Base-by-base conservation (phyloP, 805 yeast genomes). In the Schwanniomyces vanrijiae region DNA sequence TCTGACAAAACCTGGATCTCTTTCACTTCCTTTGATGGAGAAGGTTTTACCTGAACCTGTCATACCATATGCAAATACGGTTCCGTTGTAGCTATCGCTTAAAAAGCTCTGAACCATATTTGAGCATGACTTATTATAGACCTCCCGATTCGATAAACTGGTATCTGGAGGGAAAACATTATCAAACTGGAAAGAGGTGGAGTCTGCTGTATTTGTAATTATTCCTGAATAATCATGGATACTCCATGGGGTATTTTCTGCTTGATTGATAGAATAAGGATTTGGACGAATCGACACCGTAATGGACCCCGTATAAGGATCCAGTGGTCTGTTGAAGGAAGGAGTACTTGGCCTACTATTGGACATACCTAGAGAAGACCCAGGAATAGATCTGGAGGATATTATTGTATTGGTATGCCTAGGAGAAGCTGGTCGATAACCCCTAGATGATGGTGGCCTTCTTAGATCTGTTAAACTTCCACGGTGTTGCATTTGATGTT, bases 61-160 rank as follows among this genome's bases (percentile, higher is more conserved):
- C 90, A 88, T 88, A 29, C 97, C 97, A 59, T 90, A 90, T 0
- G 98, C 97, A 63, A 92, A 90, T 0, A 91, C 82, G 0, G 97
- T 90, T 13, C 91, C 91, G 59, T 90, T 90, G 64, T 69, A 91
- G 0, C 96, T 97, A 13, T 83, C 83, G 38, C 64, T 55, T 76
- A 75, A 51, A 80, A 82, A 61, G 76, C 80, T 52, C 60, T 69
- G 33, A 76, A 83, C 64, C 77, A 76, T 29, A 73, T 81, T 54
- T 59, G 75, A 41, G 81, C 95, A 42, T 74, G 69, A 71, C 11
- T 64, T 62, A 16, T 68, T 68, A 62, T 88, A 92, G 2, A 92
- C 88, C 18, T 78, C 77, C 3, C 59, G 51, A 62, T 89, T 90
- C 24, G 77, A 60, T 6, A 69, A 48, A 5, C 39, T 10, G 2